Conservation (phyloP, 164 flowering plant genomes). For the Sextonia rubra region DNA sequence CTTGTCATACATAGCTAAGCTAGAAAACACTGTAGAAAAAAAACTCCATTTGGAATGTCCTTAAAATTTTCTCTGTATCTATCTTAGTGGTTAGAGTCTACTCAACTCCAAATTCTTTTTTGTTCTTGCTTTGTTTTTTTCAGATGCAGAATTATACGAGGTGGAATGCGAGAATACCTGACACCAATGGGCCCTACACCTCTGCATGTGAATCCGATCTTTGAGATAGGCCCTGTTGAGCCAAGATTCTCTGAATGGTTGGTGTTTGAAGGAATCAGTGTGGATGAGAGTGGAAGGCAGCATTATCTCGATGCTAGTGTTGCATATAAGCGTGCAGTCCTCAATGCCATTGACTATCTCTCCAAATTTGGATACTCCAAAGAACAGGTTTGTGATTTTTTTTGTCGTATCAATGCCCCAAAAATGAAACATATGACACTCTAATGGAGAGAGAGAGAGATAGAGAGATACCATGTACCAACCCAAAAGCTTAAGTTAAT, state of each 20-base stretch:
- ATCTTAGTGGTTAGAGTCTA: background rate
- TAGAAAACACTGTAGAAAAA: background rate
- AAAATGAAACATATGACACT: background rate
- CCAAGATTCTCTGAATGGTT: conserved; percentile 98
- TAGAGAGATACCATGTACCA: no score
- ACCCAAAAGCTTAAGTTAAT: no score
- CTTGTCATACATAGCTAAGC: background rate
- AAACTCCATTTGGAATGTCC: background rate
- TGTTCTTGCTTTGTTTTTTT: background rate
- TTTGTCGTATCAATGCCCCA: conserved; percentile 27
- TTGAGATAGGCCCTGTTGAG: conserved; percentile 89
- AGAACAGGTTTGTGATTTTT: conserved; percentile 55
- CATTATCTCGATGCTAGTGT: conserved; percentile 88
- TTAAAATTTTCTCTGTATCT: background rate
- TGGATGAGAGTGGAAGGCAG: conserved; percentile 89
- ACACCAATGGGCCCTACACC: conserved; percentile 98
- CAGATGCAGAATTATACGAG: conserved; percentile 87
- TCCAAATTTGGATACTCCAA: conserved; percentile 89
- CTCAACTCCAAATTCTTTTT: background rate
- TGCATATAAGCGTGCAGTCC: conserved; percentile 92
- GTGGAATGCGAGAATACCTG: conserved; percentile 87
- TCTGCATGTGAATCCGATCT: conserved; percentile 93
- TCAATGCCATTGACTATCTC: conserved; percentile 90
- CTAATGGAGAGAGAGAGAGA: background rate
- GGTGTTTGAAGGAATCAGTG: conserved; percentile 95